Conservation (phyloP, 352 stramenopile genomes). For the Phytophthora megakarya region DNA sequence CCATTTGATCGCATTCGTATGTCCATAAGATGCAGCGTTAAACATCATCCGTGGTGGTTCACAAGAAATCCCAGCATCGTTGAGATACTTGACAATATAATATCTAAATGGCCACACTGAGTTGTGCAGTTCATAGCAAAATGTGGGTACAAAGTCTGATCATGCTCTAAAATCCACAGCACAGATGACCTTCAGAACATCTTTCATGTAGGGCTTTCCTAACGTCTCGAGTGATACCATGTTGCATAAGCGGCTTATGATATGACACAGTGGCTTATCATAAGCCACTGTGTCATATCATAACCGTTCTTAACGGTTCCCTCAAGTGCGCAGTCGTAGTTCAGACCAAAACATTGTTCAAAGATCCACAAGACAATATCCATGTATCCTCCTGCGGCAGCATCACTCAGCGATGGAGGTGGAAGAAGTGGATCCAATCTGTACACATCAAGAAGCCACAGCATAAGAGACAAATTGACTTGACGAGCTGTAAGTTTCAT, state of each 20-base stretch:
- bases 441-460: conserved; percentile 20
- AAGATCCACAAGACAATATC: conserved; percentile 17
- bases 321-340: conserved; percentile 4
- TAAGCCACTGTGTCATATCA: conserved; percentile 16
- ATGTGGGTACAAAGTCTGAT: neutral
- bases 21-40: conserved; percentile 7
- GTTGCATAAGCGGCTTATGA: no score
- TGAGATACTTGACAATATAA: conserved; percentile 22
- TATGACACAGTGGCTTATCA: no score
- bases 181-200: conserved; percentile 5
- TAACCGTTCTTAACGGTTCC: conserved; percentile 10
- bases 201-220: conserved; percentile 3
- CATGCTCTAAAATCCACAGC: conserved; percentile 8
- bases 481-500: conserved; percentile 3
- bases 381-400: conserved; percentile 17
- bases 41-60: conserved; percentile 5
- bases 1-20: conserved; percentile 17
- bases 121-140: conserved; percentile 12
- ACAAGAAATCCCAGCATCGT: neutral
- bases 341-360: neutral
- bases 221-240: conserved; percentile 2
- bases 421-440: neutral
- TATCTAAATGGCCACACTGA: conserved; percentile 9
- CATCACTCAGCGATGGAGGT: conserved; percentile 12
- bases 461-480: conserved; percentile 1